Conservation (phyloP, 108 stramenopile species). For the Skeletonema costatum region DNA sequence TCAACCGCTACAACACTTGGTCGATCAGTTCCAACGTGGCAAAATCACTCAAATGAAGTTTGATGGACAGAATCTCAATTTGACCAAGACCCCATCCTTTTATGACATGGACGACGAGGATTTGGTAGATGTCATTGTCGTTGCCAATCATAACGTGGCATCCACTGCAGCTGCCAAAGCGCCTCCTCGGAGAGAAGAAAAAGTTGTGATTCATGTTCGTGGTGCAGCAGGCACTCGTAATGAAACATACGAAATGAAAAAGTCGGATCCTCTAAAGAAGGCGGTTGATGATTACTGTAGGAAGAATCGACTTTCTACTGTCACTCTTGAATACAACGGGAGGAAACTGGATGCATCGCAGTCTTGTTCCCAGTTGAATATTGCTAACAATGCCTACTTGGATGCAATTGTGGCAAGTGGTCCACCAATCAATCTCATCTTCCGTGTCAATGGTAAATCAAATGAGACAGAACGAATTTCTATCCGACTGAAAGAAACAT, state of each 20-base stretch:
- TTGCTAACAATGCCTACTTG: conserved; percentile 14
- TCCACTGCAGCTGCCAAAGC: background rate
- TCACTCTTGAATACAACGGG: conserved; percentile 22
- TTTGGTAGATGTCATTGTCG: conserved; percentile 56
- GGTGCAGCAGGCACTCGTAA: background rate
- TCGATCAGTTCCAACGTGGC: conserved; percentile 18
- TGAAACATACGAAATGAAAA: conserved; percentile 21
- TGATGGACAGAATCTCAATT: conserved; percentile 56
- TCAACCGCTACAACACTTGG: conserved; percentile 37
- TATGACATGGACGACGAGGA: conserved; percentile 81
- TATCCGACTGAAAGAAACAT: conserved; percentile 7
- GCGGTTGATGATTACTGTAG: conserved; percentile 3
- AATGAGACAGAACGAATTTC: conserved; percentile 17
- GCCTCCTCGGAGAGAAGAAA: background rate
- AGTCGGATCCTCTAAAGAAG: conserved; percentile 15
- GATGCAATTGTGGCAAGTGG: conserved; percentile 22
- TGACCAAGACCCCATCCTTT: conserved; percentile 49
- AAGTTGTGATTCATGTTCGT: conserved; percentile 13
- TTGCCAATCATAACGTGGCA: background rate
- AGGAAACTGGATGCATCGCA: conserved; percentile 17
- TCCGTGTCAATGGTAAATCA: conserved; percentile 39
- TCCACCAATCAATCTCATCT: conserved; percentile 15
- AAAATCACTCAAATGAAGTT: conserved; percentile 33
- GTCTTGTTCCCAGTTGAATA: conserved; percentile 10
- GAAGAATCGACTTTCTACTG: background rate